Conservation (phyloP, 2,329 filamentous ascomycete genomes). For the Coleophoma crateriformis region DNA sequence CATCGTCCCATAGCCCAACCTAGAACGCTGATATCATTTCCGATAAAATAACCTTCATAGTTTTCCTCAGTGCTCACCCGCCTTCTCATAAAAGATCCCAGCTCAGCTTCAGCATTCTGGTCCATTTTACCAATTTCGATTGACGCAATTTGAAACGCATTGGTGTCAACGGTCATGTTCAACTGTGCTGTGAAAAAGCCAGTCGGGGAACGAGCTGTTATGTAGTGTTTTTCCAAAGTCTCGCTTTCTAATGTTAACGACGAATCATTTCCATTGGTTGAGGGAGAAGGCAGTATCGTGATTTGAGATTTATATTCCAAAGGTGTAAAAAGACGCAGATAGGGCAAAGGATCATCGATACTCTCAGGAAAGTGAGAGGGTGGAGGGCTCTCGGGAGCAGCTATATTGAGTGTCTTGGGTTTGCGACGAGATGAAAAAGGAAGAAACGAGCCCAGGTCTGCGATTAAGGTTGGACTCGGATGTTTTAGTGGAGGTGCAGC, state of each 20-base stretch:
- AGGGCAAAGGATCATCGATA: conserved; percentile 60
- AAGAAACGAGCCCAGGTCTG: conserved; percentile 22
- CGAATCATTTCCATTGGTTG: conserved; percentile 5
- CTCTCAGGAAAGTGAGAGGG: conserved; percentile 61
- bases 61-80: conserved; percentile 21
- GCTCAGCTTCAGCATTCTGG: conserved; percentile 50
- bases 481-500: conserved; percentile 5
- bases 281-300: conserved; percentile 33
- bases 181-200: conserved; percentile 53
- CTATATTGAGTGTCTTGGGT: conserved; percentile 18
- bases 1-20: conserved; percentile 67
- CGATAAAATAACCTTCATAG: conserved; percentile 35
- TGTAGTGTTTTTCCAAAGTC: conserved; percentile 47
- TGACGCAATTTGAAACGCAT: conserved; percentile 41
- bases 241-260: conserved; percentile 12
- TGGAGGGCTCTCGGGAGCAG: conserved; percentile 32
- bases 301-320: conserved; percentile 55
- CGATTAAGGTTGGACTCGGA: conserved; percentile 20
- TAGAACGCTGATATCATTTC: conserved; percentile 52
- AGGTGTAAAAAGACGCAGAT: conserved; percentile 66
- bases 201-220: conserved; percentile 40
- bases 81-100: conserved; percentile 41
- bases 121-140: conserved; percentile 52
- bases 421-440: conserved; percentile 21
- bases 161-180: conserved; percentile 52